Evolutionary conservation across 495 filamentous ascomycete species (phyloP).

Genomic region (Paragyromitra xinjiangensis): DNA sequence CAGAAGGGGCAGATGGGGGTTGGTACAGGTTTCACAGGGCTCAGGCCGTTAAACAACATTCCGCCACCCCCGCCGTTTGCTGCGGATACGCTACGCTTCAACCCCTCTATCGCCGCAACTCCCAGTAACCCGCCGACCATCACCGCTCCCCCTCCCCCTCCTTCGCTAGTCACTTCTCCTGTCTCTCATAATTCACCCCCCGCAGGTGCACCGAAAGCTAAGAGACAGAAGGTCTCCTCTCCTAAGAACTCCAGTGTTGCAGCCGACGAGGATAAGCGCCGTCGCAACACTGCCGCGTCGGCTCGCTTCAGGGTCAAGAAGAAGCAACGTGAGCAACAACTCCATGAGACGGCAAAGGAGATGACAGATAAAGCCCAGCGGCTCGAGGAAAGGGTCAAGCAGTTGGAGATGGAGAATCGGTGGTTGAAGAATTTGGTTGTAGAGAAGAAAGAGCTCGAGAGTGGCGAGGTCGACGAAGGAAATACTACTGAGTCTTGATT

Average conservation of each 20-base stretch:
- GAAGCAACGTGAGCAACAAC: constrained; percentile 96
- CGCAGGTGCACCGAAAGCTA: constrained; percentile 7
- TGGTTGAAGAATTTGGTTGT: constrained; percentile 94
- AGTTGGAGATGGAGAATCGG: constrained; percentile 93
- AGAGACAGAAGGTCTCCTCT: constrained; percentile 55
- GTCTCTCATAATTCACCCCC: constrained; percentile 8
- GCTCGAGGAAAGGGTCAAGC: constrained; percentile 81
- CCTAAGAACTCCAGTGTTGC: constrained; percentile 75
- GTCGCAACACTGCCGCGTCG: constrained; percentile 92
- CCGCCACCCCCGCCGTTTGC: constrained; percentile 6
- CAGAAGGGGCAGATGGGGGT: neutral
- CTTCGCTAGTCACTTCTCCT: constrained; percentile 11
- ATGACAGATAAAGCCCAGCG: constrained; percentile 80
- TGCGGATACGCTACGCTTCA: neutral
- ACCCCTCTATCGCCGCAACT: neutral
- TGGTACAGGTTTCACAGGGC: neutral
- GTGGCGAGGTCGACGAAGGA: constrained; percentile 53
- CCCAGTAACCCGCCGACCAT: neutral
- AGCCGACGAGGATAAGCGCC: constrained; percentile 96
- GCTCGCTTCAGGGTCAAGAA: constrained; percentile 99
- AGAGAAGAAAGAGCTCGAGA: constrained; percentile 74
- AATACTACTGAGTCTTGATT: neutral
- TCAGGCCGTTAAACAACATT: constrained; percentile 6
- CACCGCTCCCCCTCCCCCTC: neutral
- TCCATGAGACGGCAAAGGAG: constrained; percentile 89